These are phyloP conservation scores for Phoma sp. DNA, from an alignment of 2,329 filamentous ascomycete genomes.

Conservation along the genomic window DNA sequence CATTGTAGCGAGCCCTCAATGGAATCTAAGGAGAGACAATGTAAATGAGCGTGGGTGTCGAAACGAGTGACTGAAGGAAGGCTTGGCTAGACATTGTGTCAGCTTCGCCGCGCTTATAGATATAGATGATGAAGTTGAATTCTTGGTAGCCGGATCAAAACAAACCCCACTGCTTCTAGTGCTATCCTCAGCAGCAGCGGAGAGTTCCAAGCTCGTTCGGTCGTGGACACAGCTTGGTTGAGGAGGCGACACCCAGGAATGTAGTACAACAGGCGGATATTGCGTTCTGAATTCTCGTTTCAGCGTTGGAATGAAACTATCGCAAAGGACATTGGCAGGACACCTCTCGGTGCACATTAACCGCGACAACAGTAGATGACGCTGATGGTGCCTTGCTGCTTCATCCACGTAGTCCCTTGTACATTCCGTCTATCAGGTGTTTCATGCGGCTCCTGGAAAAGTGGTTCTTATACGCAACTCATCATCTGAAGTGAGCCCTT, in stretches of 20 bases:
- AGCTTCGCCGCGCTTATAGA: constrained; percentile 10
- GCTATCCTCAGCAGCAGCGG: neutral
- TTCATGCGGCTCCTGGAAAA: constrained; percentile 5
- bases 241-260: constrained; percentile 7
- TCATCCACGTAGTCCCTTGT: constrained; percentile 1
- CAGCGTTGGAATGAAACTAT: constrained; percentile 8
- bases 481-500: neutral
- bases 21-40: constrained; percentile 10
- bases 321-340: neutral
- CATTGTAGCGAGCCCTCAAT: constrained; percentile 11
- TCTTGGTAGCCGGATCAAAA: constrained; percentile 18
- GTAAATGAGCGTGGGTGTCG: constrained; percentile 15
- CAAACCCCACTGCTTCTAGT: constrained; percentile 6
- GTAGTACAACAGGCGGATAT: constrained; percentile 5
- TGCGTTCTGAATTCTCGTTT: constrained; percentile 13
- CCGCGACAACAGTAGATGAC: neutral
- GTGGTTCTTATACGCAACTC: neutral
- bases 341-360: neutral
- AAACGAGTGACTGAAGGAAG: constrained; percentile 19
- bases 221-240: neutral
- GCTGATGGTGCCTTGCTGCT: constrained; percentile 5
- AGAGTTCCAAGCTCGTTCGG: constrained; percentile 1
- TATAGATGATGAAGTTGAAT: constrained; percentile 13
- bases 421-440: constrained; percentile 10
- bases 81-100: constrained; percentile 21